These are phyloP conservation scores for Schwanniomyces polymorphus DNA, from an alignment of 805 yeast species.

Conservation along the genomic window DNA sequence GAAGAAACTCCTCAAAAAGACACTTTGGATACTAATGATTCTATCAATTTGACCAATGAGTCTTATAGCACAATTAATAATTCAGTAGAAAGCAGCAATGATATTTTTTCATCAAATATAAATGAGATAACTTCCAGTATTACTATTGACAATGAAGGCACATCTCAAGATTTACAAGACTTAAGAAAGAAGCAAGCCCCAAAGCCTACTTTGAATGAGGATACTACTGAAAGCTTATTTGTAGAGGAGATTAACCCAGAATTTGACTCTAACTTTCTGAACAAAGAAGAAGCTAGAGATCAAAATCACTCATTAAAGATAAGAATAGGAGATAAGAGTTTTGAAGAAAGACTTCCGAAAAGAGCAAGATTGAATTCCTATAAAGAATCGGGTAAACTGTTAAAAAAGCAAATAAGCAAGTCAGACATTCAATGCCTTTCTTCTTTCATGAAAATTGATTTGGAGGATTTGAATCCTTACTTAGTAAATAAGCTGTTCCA, in stretches of 20 bases:
- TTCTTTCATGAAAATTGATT: background rate
- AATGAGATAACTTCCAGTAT: background rate
- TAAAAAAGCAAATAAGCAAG: background rate
- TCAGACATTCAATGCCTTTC: slow-evolving; percentile 1
- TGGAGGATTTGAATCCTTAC: background rate
- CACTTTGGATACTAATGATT: too few relatives aligned
- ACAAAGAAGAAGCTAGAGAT: background rate
- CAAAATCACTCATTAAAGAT: background rate
- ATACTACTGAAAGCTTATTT: background rate
- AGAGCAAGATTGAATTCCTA: background rate
- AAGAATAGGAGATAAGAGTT: background rate
- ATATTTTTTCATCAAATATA: background rate
- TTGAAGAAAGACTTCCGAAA: slow-evolving; percentile 6
- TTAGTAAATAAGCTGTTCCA: background rate
- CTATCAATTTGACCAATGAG: too few relatives aligned
- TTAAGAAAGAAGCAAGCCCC: background rate
- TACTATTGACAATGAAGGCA: background rate
- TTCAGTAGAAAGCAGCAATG: background rate
- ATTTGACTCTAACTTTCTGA: background rate
- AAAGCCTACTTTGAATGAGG: background rate
- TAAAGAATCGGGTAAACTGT: background rate
- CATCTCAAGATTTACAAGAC: too few relatives aligned
- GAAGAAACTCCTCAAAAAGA: background rate
- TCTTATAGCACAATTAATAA: too few relatives aligned
- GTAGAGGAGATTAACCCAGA: background rate